A percentile compares a stretch with the other conserved stretches of the same genome.
Conservation (phyloP, 345 rosid species). For the Sisymbrium irio region DNA sequence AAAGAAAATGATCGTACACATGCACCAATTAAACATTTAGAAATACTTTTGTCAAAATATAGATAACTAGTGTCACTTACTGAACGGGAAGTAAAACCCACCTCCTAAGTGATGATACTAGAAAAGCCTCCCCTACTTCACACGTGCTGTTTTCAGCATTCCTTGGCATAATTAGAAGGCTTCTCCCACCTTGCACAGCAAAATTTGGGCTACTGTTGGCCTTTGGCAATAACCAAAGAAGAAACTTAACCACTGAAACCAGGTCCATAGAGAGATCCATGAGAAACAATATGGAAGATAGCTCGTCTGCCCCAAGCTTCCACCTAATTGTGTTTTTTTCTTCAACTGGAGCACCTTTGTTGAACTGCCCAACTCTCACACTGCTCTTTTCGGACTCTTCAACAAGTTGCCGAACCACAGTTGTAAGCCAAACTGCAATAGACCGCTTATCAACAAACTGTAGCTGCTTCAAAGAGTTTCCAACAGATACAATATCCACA, state of each 20-base stretch:
- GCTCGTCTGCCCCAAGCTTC: slow-evolving; percentile 93
- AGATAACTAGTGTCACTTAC: slow-evolving; percentile 1
- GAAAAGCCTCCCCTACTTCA: slow-evolving; percentile 77
- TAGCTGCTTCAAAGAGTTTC: slow-evolving; percentile 70
- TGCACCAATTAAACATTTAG: slow-evolving; percentile 14
- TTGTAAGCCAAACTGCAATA: slow-evolving; percentile 72
- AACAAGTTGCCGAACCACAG: slow-evolving; percentile 65
- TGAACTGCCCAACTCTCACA: slow-evolving; percentile 57
- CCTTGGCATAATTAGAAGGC: slow-evolving; percentile 47
- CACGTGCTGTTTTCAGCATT: slow-evolving; percentile 67
- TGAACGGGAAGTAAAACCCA: slow-evolving; percentile 26
- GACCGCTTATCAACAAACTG: slow-evolving; percentile 73
- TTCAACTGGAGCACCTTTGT: slow-evolving; percentile 56
- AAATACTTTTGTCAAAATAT: background rate
- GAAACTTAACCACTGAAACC: slow-evolving; percentile 69
- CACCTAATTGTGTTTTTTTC: slow-evolving; percentile 57
- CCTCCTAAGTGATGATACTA: slow-evolving; percentile 85
- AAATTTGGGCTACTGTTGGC: slow-evolving; percentile 54
- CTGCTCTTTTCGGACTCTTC: slow-evolving; percentile 73
- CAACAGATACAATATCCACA: slow-evolving; percentile 66
- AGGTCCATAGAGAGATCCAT: slow-evolving; percentile 77
- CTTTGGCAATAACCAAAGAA: slow-evolving; percentile 92
- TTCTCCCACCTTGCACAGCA: slow-evolving; percentile 74
- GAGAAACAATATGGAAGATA: slow-evolving; percentile 67
- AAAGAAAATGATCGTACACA: slow-evolving; percentile 24